Base-by-base conservation (phyloP, 345 rosid genomes). In the Cardamine resedifolia region DNA sequence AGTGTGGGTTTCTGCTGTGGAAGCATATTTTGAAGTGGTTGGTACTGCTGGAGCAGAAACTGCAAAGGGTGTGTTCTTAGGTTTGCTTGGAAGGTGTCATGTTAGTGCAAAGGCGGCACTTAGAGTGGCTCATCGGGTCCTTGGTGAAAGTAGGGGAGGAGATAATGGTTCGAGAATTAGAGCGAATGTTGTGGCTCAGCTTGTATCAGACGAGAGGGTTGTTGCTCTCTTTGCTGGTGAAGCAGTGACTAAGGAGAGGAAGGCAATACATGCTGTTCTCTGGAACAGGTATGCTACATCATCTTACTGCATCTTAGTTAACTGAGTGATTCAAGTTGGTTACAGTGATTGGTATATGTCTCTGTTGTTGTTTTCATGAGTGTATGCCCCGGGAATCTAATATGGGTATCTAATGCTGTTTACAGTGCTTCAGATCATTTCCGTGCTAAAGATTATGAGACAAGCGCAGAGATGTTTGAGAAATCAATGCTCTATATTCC, bases 41-140 rank as follows among this genome's bases (percentile, higher is more conserved):
- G 99, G 98, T 19, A 85, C 88, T n/a, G 92, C 98, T 6, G 99
- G 98, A 50, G 85, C 92, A 9, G 98, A 91, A 87, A 91, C 98
- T 0, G 81, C 90, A 10, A 95, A 85, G 73, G 98, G 87, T 11
- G 88, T 95, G 55, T 91, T 95, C 83, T 41, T 91, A 68, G 99
- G 94, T 52, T 64, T 95, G 65, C 62, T 95, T 31, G 96, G 90
- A 27, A 73, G 98, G 79, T 90, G 97, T 73, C 93, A 95, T 45
- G 88, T 91, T 30, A 91, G 99, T 30, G 88, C 94, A 41, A 80
- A 84, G 9, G 83, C 98, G 1, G 99, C 99, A 1, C 84, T 95
- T 14, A 87, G 96, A 62, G 82, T 95, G 74, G 86, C 85, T 9
- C 86, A 84, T 51, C 84, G 90, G 69, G 86, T 91, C 16, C 77